Evolutionary conservation across 2,329 filamentous ascomycete species (phyloP), one percentile per base, ranked within the genome.

Genomic region (Cylindrodendrum hubeiense): DNA sequence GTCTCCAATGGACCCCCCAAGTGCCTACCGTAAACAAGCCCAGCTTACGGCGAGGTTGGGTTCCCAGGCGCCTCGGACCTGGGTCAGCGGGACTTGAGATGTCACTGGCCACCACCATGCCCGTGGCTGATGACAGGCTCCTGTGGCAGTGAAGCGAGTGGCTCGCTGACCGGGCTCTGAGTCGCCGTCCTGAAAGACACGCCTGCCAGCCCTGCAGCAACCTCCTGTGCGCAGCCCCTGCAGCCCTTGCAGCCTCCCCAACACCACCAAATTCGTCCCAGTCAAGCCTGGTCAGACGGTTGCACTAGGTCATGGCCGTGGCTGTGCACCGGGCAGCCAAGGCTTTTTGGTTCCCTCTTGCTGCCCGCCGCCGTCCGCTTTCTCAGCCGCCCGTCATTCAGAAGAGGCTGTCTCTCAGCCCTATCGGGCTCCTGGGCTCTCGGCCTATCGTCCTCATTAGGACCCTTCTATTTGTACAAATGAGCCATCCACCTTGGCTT

Each of bases 341-440:
- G 47, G 47, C 47, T 12, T 33, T 60, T 55, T 52, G 50, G 49
- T 54, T 46, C 34, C 53, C 61, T 50, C 51, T 39, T n/a, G 37
- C 7, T 39, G 34, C 13, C 12, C 17, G 34, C 34, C 12, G 34
- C 34, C 17, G 34, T 15, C 17, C 30, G 6, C 10, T 44, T 30
- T 46, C 22, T 63, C 52, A 52, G 21, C 44, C 47, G 33, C 52
- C 37, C 19, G 24, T 26, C 15, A 46, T 43, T 30, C 43, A 39
- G 21, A 15, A 33, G 30, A 34, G 21, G 17, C 57, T 19, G 9
- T 37, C 24, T 54, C 43, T 64, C 61, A 64, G 61, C 61, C 61
- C 61, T 64, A 59, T 59, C 61, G 30, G 49, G n/a, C 26, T 49
- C 26, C 28, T 22, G 24, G 37, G 17, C 37, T 39, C n/a, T 39